Percentiles rank a stretch among this genome's conserved stretches.
These are phyloP conservation scores for Agaricales sp. DNA, from an alignment of 1,284 basidiomycete species.

Conservation along the genomic window DNA sequence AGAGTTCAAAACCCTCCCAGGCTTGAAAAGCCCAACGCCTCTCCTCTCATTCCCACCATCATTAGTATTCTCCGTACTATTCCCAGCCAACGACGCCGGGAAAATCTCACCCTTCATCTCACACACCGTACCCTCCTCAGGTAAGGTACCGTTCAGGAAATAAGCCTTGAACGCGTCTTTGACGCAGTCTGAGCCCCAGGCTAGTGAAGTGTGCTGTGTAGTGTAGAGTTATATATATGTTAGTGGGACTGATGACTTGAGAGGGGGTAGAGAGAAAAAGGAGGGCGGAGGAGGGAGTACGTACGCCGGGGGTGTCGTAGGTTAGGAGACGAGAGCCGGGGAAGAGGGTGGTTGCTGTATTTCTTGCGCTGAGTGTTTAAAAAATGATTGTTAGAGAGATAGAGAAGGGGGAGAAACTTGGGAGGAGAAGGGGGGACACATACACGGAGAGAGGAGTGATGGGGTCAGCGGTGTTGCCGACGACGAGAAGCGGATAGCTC, in stretches of 20 bases:
- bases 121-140: constrained; percentile 29
- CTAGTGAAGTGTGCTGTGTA: constrained; percentile 32
- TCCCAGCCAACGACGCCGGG: neutral
- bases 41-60: too few species aligned
- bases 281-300: constrained; percentile 13
- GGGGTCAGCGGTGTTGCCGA: constrained; percentile 23
- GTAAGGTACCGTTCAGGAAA: constrained; percentile 29
- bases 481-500: constrained; percentile 12
- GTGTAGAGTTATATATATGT: constrained; percentile 3
- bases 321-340: constrained; percentile 25
- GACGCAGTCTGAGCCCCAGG: constrained; percentile 41
- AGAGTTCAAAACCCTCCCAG: too few species aligned
- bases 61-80: too few species aligned
- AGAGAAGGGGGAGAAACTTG: neutral
- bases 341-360: constrained; percentile 26
- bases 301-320: constrained; percentile 31
- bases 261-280: too few species aligned
- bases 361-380: constrained; percentile 22
- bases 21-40: too few species aligned
- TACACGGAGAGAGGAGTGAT: constrained; percentile 25
- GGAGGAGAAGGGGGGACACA: constrained; percentile 7
- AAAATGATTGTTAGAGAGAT: neutral
- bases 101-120: neutral
- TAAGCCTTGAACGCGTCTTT: constrained; percentile 28
- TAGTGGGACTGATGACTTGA: neutral